Evolutionary conservation across 2,329 filamentous ascomycete genomes (phyloP).

Genomic region (Penicillium olsonii): DNA sequence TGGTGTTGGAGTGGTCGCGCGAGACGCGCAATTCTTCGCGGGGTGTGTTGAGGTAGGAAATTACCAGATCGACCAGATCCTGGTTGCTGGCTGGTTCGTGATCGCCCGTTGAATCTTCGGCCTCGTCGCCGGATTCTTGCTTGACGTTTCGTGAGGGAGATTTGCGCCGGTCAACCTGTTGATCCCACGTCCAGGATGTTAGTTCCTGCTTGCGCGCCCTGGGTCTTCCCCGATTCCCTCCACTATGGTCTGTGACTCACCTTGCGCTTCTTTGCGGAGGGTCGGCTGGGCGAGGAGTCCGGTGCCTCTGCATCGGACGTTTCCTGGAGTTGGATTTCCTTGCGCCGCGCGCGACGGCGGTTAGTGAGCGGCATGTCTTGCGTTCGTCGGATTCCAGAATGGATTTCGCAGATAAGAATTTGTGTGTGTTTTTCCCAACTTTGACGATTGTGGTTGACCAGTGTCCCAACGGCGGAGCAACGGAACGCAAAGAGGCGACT

Average conservation of each 20-base stretch:
- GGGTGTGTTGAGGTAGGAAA: constrained; percentile 47
- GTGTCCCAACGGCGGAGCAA: constrained; percentile 14
- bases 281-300: constrained; percentile 51
- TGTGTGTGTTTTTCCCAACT: constrained; percentile 1
- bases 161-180: constrained; percentile 37
- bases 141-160: constrained; percentile 37
- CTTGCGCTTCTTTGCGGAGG: constrained; percentile 52
- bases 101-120: constrained; percentile 44
- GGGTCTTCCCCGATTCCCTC: too few species aligned
- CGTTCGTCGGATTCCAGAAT: background rate
- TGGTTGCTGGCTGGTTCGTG: constrained; percentile 45
- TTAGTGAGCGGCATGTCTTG: constrained; percentile 44
- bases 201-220: constrained; percentile 15
- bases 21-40: constrained; percentile 48
- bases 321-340: constrained; percentile 47
- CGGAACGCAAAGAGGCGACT: constrained; percentile 10
- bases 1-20: constrained; percentile 48
- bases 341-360: constrained; percentile 48
- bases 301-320: constrained; percentile 48
- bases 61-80: constrained; percentile 51
- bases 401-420: constrained; percentile 1
- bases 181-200: constrained; percentile 9
- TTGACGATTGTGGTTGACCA: background rate
- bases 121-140: constrained; percentile 43
- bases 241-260: too few species aligned